phyloP scores from a whole-genome alignment of 331 rosid genomes.

The Pyrus hybrid region DNA sequence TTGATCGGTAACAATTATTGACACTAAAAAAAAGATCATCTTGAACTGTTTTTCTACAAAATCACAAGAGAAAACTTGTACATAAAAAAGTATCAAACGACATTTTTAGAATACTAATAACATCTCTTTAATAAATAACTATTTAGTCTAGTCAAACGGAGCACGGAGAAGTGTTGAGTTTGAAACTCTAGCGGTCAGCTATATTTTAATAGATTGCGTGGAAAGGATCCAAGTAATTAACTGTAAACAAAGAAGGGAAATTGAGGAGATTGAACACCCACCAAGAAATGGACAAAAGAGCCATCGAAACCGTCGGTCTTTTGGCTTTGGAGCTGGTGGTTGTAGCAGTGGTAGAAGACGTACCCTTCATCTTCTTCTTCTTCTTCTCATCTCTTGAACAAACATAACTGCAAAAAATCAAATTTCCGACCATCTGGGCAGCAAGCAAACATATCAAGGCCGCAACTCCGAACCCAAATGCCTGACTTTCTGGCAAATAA shows the following conservation, averaged over 20 bases:
- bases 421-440: conserved; percentile 58
- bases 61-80: too few species aligned
- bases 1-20: too few species aligned
- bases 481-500: conserved; percentile 57
- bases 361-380: neutral
- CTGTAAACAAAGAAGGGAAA: neutral
- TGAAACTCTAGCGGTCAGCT: neutral
- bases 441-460: conserved; percentile 47
- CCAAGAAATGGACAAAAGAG: conserved; percentile 68
- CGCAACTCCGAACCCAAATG: conserved; percentile 63
- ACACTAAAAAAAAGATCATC: too few species aligned
- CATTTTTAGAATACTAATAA: too few species aligned
- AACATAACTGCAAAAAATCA: conserved; percentile 17
- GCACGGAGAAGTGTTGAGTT: too few species aligned
- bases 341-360: neutral
- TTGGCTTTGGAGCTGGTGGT: conserved; percentile 18
- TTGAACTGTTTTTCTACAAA: too few species aligned
- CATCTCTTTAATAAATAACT: too few species aligned
- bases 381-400: conserved; percentile 34
- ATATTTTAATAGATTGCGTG: neutral
- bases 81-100: too few species aligned
- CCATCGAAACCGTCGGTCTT: conserved; percentile 28
- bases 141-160: too few species aligned
- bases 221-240: neutral
- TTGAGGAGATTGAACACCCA: conserved; percentile 31